Conservation (phyloP, 257 asterid genomes). For the Nicotiana attenuata region DNA sequence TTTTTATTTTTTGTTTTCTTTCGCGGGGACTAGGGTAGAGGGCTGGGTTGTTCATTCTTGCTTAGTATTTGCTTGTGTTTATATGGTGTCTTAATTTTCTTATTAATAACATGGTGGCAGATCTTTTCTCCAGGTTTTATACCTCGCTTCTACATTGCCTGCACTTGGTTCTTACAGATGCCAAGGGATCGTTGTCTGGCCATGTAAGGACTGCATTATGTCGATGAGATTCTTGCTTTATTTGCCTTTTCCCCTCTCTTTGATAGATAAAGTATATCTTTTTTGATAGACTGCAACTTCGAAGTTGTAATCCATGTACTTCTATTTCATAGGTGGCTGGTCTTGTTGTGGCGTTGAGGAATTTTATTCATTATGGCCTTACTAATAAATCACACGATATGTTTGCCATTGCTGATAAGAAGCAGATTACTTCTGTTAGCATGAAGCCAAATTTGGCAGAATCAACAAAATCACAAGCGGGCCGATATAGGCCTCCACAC, state of each 20-base stretch:
- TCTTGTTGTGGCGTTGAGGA: conserved; percentile 68
- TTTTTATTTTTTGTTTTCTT: conserved; percentile 4
- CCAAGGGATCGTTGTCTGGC: conserved; percentile 64
- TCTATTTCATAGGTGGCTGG: conserved; percentile 61
- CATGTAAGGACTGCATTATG: conserved; percentile 52
- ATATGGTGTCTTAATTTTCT: conserved; percentile 13
- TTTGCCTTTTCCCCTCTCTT: background rate
- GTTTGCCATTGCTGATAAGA: conserved; percentile 33
- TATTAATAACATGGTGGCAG: conserved; percentile 23
- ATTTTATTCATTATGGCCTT: conserved; percentile 73
- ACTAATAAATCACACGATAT: conserved; percentile 34
- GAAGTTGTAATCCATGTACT: background rate
- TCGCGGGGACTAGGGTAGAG: background rate
- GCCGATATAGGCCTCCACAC: conserved; percentile 85
- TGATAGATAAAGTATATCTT: background rate
- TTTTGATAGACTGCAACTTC: background rate
- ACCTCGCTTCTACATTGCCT: conserved; percentile 71
- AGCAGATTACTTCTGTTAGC: conserved; percentile 31
- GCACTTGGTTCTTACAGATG: conserved; percentile 72
- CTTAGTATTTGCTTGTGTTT: background rate
- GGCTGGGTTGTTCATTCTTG: conserved; percentile 5
- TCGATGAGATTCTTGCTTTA: background rate
- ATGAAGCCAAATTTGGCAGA: conserved; percentile 27
- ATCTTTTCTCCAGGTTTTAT: conserved; percentile 61
- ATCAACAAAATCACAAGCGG: conserved; percentile 40